A percentile compares a stretch with the other conserved stretches of the same genome.
Conservation (phyloP, 345 rosid genomes). For the Syzygium aromaticum region DNA sequence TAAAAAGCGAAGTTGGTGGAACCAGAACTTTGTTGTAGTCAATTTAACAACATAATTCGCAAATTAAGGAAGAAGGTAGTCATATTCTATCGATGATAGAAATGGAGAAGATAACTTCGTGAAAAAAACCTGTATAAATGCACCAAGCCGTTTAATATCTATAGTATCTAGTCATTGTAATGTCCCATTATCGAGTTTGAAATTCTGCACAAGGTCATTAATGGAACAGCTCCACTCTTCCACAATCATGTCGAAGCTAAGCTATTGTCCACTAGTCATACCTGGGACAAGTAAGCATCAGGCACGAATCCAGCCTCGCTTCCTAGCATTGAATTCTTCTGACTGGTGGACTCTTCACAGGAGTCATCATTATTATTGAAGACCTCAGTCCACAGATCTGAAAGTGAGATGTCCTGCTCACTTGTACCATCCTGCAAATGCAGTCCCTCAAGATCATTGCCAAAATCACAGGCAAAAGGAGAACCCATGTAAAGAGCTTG, state of each 20-base stretch:
- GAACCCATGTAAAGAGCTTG: conserved; percentile 32
- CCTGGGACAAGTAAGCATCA: conserved; percentile 2
- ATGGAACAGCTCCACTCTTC: neutral
- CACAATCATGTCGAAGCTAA: neutral
- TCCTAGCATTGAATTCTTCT: conserved; percentile 15
- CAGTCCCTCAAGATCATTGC: conserved; percentile 36
- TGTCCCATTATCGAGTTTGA: neutral
- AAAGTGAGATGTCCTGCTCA: conserved; percentile 42
- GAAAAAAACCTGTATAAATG: neutral
- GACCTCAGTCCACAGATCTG: conserved; percentile 43
- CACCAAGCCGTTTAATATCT: neutral
- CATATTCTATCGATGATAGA: conserved; percentile 9
- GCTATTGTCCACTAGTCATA: neutral
- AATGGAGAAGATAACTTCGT: neutral
- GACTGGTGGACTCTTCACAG: conserved; percentile 28
- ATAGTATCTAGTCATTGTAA: neutral
- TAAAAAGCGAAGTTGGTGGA: neutral
- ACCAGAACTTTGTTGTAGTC: neutral
- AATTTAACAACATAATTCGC: neutral
- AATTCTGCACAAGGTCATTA: neutral
- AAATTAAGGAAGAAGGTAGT: neutral
- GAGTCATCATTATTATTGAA: conserved; percentile 35
- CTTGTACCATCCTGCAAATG: conserved; percentile 46
- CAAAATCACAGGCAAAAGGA: conserved; percentile 64
- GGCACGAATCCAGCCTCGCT: conserved; percentile 15